Conservation (phyloP, 169 alveolate genomes). For the Eimeria necatrix region DNA sequence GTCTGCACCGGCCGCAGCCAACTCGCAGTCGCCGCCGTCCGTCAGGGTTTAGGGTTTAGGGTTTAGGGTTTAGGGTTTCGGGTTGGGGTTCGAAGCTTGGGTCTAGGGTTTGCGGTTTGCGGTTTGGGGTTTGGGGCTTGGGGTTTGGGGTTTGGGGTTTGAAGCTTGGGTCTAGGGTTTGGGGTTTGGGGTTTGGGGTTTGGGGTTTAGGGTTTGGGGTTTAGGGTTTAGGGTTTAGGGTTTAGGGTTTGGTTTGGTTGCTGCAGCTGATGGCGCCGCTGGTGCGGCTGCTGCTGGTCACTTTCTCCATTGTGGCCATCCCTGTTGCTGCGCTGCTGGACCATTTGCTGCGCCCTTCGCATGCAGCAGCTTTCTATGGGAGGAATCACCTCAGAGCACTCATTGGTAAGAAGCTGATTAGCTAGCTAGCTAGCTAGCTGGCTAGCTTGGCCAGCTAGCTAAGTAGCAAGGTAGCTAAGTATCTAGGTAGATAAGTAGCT, state of each 20-base stretch:
- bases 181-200: background rate
- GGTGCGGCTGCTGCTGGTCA: conserved; percentile 66
- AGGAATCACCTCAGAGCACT: conserved; percentile 67
- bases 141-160: background rate
- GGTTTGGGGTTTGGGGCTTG: background rate
- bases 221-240: background rate
- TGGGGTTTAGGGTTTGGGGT: background rate
- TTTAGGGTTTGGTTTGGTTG: background rate
- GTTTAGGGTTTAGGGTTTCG: background rate
- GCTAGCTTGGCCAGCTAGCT: too few species aligned
- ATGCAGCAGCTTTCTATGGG: conserved; percentile 20
- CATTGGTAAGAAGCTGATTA: conserved; percentile 9
- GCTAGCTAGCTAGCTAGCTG: background rate
- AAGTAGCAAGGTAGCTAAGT: background rate
- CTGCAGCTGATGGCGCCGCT: conserved; percentile 59
- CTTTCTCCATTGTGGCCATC: conserved; percentile 45
- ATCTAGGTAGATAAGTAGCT: background rate
- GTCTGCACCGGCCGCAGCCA: conserved; percentile 95
- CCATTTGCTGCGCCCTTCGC: background rate
- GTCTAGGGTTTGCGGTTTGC: background rate
- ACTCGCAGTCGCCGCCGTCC: conserved; percentile 92
- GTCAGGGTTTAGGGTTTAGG: background rate
- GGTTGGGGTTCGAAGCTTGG: background rate
- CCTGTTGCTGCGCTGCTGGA: conserved; percentile 75
- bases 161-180: background rate